A percentile compares a stretch with the other conserved stretches of the same genome.
These are phyloP conservation scores for Cryptosporidium viatorum DNA, from an alignment of 169 alveolate genomes.

Conservation along the genomic window DNA sequence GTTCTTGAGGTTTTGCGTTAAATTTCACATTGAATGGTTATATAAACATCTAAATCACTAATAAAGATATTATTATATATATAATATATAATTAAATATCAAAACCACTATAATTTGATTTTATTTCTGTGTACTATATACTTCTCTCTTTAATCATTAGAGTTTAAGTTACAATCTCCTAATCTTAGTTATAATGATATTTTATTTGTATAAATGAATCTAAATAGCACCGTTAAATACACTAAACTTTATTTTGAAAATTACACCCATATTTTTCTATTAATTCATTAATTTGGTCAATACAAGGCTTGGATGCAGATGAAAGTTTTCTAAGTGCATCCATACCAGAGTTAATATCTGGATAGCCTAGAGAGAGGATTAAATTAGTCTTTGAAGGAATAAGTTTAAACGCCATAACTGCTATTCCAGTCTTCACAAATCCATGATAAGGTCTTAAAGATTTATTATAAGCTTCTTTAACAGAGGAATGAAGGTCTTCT, in stretches of 20 bases:
- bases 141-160: background rate
- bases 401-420: constrained; percentile 32
- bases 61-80: background rate
- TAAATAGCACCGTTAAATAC: background rate
- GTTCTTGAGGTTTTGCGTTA: constrained; percentile 53
- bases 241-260: constrained; percentile 24
- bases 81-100: background rate
- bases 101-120: background rate
- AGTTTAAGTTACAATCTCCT: background rate
- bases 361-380: constrained; percentile 42
- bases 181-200: background rate
- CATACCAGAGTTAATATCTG: constrained; percentile 14
- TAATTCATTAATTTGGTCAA: constrained; percentile 19
- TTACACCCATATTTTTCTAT: constrained; percentile 41
- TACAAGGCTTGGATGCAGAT: constrained; percentile 59
- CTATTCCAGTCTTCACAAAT: constrained; percentile 48
- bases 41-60: background rate
- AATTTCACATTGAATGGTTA: constrained; percentile 53
- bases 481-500: constrained; percentile 17
- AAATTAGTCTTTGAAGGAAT: constrained; percentile 17
- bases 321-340: background rate
- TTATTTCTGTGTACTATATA: background rate
- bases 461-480: constrained; percentile 31
- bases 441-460: constrained; percentile 70
- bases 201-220: background rate